These are phyloP conservation scores for Citrus cavaleriei DNA, from an alignment of 345 rosid species.

Conservation along the genomic window DNA sequence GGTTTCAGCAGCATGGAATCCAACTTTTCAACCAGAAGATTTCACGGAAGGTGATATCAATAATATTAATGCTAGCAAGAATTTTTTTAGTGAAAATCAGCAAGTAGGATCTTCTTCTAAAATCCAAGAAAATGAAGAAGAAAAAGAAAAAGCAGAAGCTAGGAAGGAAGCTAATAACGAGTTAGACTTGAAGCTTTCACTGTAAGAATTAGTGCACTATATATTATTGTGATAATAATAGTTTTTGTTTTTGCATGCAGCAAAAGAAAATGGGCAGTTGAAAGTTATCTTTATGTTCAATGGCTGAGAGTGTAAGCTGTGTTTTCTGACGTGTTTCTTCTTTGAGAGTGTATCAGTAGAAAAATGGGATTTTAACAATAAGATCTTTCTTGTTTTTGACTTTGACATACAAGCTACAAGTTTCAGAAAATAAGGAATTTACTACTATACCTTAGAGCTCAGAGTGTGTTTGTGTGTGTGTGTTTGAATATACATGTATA, in stretches of 20 bases:
- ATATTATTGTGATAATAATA: background rate
- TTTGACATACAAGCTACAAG: background rate
- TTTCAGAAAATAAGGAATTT: background rate
- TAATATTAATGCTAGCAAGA: background rate
- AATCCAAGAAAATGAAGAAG: background rate
- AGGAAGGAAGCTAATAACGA: background rate
- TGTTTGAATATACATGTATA: too few relatives aligned
- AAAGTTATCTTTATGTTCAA: background rate
- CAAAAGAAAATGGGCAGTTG: background rate
- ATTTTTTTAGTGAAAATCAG: background rate
- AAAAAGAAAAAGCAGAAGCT: background rate
- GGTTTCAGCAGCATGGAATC: constrained; percentile 17
- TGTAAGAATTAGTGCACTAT: background rate
- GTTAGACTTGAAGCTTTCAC: constrained; percentile 15
- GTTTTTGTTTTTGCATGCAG: background rate
- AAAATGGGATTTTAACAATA: background rate
- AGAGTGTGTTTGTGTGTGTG: too few relatives aligned
- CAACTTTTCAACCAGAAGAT: constrained; percentile 24
- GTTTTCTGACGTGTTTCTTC: background rate
- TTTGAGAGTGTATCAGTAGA: background rate
- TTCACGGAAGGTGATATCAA: background rate
- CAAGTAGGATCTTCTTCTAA: constrained; percentile 14
- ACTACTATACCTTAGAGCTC: too few relatives aligned
- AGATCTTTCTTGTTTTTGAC: background rate
- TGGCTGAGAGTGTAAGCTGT: background rate